These are phyloP conservation scores for Gnaphalium uliginosum DNA, from an alignment of 129 eudicot species.

Conservation along the genomic window DNA sequence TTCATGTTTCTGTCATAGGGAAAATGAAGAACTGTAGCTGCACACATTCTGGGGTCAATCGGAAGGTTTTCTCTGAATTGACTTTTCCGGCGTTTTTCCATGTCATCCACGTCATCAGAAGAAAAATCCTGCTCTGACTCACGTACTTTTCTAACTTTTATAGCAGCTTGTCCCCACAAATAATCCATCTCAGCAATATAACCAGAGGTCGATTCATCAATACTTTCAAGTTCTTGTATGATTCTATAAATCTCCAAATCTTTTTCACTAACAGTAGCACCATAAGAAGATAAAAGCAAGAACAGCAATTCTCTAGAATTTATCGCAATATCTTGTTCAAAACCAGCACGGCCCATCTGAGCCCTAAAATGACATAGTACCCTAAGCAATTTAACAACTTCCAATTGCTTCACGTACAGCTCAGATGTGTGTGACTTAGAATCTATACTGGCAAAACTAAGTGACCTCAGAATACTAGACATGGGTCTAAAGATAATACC, in stretches of 20 bases:
- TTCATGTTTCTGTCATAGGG: constrained; percentile 55
- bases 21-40: constrained; percentile 68
- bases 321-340: constrained; percentile 54
- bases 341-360: constrained; percentile 33
- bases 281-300: constrained; percentile 76
- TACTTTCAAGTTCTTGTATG: constrained; percentile 59
- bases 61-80: constrained; percentile 81
- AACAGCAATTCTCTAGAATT: constrained; percentile 56
- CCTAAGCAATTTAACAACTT: constrained; percentile 74
- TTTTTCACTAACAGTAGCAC: constrained; percentile 72
- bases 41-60: constrained; percentile 78
- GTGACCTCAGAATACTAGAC: constrained; percentile 75
- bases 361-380: constrained; percentile 43
- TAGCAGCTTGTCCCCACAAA: constrained; percentile 83
- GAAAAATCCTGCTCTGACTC: constrained; percentile 43
- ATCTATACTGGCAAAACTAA: constrained; percentile 27
- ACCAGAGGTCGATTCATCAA: constrained; percentile 32
- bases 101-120: constrained; percentile 32
- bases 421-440: constrained; percentile 26
- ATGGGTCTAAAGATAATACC: constrained; percentile 73
- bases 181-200: constrained; percentile 67
- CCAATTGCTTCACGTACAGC: constrained; percentile 45
- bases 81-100: constrained; percentile 51
- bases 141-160: constrained; percentile 49
- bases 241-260: constrained; percentile 79